Evolutionary conservation across 306 rosid species (phyloP), one percentile per base, ranked within the genome.

Genomic region (Quercus wislizeni): DNA sequence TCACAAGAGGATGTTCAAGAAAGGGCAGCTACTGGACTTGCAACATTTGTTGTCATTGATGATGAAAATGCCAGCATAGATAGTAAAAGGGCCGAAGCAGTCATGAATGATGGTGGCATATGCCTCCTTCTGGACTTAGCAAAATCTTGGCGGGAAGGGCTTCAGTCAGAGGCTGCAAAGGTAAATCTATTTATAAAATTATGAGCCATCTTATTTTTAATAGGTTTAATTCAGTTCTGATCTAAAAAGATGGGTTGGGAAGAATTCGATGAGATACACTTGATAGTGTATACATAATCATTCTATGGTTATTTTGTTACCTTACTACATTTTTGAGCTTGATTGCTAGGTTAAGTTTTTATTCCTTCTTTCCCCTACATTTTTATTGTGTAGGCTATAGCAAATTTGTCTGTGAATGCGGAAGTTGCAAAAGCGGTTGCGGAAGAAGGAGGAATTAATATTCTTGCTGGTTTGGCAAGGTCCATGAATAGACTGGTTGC

Each of bases 11-110:
- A 96, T 81, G 99, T 96, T 82, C 98, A 96, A 82, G 99, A 96
- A 78, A 96, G 99, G 90, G 99, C 98, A 67, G 99, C 99, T 55
- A 96, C 99, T 3, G 99, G 97, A 27, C 98, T 96, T 90, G 98
- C 99, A 76, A 91, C 99, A 31, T 96, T 96, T 90, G 99, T 96
- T 78, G 98, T 96, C 74, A 91, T 93, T 83, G 99, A 96, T 80
- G 99, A 96, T 76, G 98, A 96, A 85, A 93, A 96, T 88, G 92
- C 98, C 72, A 96, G 92, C 86, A 96, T 96, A 55, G 96, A 96
- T 82, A 80, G 90, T 69, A 90, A 93, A 74, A 88, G 99, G 86
- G 99, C 99, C 65, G 99, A 96, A 80, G 99, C 94, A 82, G 97
- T 96, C 69, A 96, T 96, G 98, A 92, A 88, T 76, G 93, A 94